Percentiles rank a stretch among this genome's conserved stretches.
Evolutionary conservation across 1,284 basidiomycete species (phyloP).

Genomic region (Coniophora puteana): DNA sequence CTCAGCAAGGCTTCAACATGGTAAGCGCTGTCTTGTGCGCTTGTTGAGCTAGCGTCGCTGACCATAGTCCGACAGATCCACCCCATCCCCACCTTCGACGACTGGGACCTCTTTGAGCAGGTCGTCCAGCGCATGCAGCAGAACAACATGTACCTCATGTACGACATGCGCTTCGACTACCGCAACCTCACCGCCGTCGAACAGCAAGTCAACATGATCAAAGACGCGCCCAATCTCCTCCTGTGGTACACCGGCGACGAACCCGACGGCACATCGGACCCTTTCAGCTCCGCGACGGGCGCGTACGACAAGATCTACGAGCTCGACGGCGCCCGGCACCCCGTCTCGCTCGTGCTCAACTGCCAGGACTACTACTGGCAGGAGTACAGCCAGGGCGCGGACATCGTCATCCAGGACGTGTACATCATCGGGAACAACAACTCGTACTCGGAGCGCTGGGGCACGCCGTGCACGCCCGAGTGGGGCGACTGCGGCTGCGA

Average conservation of each 20-base stretch:
- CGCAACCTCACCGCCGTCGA: slow-evolving; percentile 59
- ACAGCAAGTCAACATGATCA: slow-evolving; percentile 64
- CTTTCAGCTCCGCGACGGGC: slow-evolving; percentile 52
- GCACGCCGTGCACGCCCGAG: slow-evolving; percentile 52
- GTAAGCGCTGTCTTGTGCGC: too few species aligned
- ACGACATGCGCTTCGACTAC: slow-evolving; percentile 70
- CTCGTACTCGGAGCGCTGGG: slow-evolving; percentile 53
- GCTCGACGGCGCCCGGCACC: slow-evolving; percentile 66
- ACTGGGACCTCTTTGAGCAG: slow-evolving; percentile 49
- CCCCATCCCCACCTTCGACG: slow-evolving; percentile 58
- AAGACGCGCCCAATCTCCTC: slow-evolving; percentile 63
- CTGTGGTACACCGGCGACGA: slow-evolving; percentile 79
- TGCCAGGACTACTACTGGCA: slow-evolving; percentile 68
- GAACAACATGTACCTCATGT: slow-evolving; percentile 70
- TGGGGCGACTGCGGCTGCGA: slow-evolving; percentile 72
- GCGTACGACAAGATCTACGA: slow-evolving; percentile 64
- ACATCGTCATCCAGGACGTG: slow-evolving; percentile 56
- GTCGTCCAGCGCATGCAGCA: slow-evolving; percentile 70
- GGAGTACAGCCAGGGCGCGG: slow-evolving; percentile 54
- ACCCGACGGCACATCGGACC: slow-evolving; percentile 68
- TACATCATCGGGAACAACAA: slow-evolving; percentile 68
- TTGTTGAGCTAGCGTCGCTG: too few species aligned
- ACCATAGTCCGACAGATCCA: slow-evolving; percentile 63
- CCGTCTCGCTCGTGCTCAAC: slow-evolving; percentile 71
- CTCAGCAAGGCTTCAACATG: slow-evolving; percentile 47